Conservation (phyloP, 306 rosid species). For the Albizia julibrissin region DNA sequence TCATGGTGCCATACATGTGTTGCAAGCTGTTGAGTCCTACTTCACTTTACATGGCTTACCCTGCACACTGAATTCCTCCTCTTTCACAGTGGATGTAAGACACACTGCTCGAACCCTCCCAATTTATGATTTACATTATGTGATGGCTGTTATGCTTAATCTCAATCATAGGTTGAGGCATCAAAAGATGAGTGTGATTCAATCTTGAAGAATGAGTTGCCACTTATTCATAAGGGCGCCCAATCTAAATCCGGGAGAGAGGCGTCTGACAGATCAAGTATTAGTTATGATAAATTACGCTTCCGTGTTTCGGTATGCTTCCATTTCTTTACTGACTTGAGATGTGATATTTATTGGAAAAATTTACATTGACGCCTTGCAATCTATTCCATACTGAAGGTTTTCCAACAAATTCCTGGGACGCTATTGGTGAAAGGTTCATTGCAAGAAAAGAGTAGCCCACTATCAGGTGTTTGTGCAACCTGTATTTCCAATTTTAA, state of each 20-base stretch:
- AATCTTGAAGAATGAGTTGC: conserved; percentile 51
- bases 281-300: conserved; percentile 42
- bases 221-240: conserved; percentile 27
- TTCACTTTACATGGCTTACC: conserved; percentile 53
- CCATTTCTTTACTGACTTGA: conserved; percentile 19
- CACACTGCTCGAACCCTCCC: conserved; percentile 17
- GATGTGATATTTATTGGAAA: conserved; percentile 27
- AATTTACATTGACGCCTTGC: conserved; percentile 16
- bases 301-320: conserved; percentile 60
- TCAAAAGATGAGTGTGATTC: conserved; percentile 55
- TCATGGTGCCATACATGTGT: conserved; percentile 67
- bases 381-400: conserved; percentile 42
- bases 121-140: conserved; percentile 13
- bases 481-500: conserved; percentile 4
- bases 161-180: conserved; percentile 48
- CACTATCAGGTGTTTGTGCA: conserved; percentile 59
- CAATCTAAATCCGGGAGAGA: conserved; percentile 38
- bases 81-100: conserved; percentile 77
- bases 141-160: conserved; percentile 19
- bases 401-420: conserved; percentile 89
- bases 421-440: conserved; percentile 85
- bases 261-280: conserved; percentile 30
- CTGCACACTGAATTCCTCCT: conserved; percentile 66
- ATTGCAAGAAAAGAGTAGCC: conserved; percentile 55
- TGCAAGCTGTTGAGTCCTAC: conserved; percentile 62